Percentiles rank a stretch among this genome's conserved stretches.
Conservation (phyloP, 257 asterid genomes). For the Nicotiana attenuata region DNA sequence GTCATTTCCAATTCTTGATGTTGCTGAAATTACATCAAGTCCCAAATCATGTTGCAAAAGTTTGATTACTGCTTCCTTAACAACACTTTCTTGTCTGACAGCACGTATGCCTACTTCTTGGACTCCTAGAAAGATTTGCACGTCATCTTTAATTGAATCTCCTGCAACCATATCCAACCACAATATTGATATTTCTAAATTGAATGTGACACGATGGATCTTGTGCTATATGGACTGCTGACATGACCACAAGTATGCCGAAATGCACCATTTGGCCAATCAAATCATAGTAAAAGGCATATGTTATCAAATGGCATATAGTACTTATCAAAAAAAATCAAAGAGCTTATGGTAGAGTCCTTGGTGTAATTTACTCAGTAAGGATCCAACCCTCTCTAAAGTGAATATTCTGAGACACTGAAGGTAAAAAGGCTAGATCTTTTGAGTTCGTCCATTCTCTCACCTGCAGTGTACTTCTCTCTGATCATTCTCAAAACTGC, state of each 20-base stretch:
- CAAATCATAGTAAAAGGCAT: neutral
- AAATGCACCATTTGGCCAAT: neutral
- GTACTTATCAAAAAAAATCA: neutral
- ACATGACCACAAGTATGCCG: neutral
- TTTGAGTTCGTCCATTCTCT: neutral
- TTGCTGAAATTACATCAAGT: conserved; percentile 53
- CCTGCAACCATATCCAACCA: conserved; percentile 43
- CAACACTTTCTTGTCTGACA: conserved; percentile 30
- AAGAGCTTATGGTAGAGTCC: neutral
- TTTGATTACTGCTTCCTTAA: conserved; percentile 47
- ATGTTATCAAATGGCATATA: neutral
- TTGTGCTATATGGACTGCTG: neutral
- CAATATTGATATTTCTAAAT: neutral
- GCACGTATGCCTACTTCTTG: conserved; percentile 22
- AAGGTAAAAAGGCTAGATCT: neutral
- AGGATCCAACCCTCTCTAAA: neutral
- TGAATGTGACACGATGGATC: neutral
- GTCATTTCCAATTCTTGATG: conserved; percentile 24
- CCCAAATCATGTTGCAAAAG: conserved; percentile 67
- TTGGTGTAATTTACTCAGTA: neutral
- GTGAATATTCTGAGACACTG: neutral
- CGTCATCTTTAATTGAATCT: conserved; percentile 52
- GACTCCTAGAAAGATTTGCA: conserved; percentile 58
- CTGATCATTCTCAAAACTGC: conserved; percentile 89
- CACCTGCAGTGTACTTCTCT: conserved; percentile 64